Evolutionary conservation across 371 early-diverging fungal species (phyloP).

Genomic region (Lichtheimia ornata): DNA sequence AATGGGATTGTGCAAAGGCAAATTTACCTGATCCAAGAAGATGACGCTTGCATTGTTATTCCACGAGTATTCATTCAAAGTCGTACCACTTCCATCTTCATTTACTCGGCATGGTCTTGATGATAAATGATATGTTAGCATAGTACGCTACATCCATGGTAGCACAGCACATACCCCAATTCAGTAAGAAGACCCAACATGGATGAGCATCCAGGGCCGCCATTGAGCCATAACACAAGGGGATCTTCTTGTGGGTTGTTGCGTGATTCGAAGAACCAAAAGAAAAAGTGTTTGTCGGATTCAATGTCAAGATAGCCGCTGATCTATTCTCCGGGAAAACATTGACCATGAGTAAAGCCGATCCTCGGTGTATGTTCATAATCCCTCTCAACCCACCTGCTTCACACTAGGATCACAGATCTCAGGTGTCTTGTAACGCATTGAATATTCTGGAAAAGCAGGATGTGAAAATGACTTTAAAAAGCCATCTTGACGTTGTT

Average conservation of each 20-base stretch:
- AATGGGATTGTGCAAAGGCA: no score
- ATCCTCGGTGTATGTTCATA: neutral
- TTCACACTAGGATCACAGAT: slow-evolving; percentile 38
- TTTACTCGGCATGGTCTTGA: slow-evolving; percentile 66
- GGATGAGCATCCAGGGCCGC: slow-evolving; percentile 80
- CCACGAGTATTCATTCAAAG: slow-evolving; percentile 65
- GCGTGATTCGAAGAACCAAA: slow-evolving; percentile 81
- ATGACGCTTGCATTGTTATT: slow-evolving; percentile 73
- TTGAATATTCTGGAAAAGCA: slow-evolving; percentile 6
- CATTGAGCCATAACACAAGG: slow-evolving; percentile 76
- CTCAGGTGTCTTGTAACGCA: slow-evolving; percentile 10
- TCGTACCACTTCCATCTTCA: slow-evolving; percentile 56
- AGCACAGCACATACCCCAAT: slow-evolving; percentile 57
- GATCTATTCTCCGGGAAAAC: slow-evolving; percentile 36
- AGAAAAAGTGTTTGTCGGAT: slow-evolving; percentile 65
- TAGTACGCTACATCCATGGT: neutral
- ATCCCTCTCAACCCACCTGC: slow-evolving; percentile 27
- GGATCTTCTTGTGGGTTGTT: slow-evolving; percentile 67
- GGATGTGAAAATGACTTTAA: slow-evolving; percentile 8
- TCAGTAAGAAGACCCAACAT: slow-evolving; percentile 75
- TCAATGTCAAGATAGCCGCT: slow-evolving; percentile 77
- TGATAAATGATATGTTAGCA: neutral
- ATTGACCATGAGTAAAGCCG: neutral
- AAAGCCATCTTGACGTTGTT: slow-evolving; percentile 1
- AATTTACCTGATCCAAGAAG: slow-evolving; percentile 69